Evolutionary conservation across 2,329 filamentous ascomycete genomes (phyloP), one percentile per base, ranked within the genome.

Genomic region (Calonectria naviculata): DNA sequence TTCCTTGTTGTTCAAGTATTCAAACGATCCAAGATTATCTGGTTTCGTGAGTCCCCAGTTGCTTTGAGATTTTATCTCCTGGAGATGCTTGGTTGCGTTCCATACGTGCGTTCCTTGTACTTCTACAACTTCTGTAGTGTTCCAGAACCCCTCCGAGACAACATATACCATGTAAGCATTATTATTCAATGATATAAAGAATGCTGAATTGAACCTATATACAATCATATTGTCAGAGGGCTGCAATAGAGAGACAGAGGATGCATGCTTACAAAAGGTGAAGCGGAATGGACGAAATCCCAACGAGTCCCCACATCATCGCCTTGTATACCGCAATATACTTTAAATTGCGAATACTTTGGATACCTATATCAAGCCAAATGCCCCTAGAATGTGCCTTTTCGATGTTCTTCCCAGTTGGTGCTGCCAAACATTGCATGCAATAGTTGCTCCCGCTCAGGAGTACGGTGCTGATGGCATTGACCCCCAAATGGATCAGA

Each of bases 391-490:
- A 21, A 31, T 76, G 71, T 4, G 73, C 73, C 4, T 49, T 36
- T 26, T 83, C 74, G 4, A 84, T 56, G 15, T 82, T 75, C 0
- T 47, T 42, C 4, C 81, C 71, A 1, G 81, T 82, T 3, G 81
- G 82, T 1, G 81, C 79, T 4, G 76, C 75, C 15, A 80, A 74
- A 0, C 78, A 69, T 47, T 83, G 82, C 78, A 81, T 82, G 44
- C 78, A 81, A 46, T 81, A 83, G 70, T 83, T 83, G 28, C 78
- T 81, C 3, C 61, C 61, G n/a, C 61, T 46, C 2, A 70, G 29
- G 3, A 70, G 24, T 13, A 61, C 8, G 9, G 66, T 63, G 5
- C 62, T 65, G 9, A 65, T 65, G 4, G 31, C 62, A 42, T 65
- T 65, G 12, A 65, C 44, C 2, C 62, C 62, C 5, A 34, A 8